Base-by-base conservation (phyloP, 83 land plant species). In the Picea mariana region DNA sequence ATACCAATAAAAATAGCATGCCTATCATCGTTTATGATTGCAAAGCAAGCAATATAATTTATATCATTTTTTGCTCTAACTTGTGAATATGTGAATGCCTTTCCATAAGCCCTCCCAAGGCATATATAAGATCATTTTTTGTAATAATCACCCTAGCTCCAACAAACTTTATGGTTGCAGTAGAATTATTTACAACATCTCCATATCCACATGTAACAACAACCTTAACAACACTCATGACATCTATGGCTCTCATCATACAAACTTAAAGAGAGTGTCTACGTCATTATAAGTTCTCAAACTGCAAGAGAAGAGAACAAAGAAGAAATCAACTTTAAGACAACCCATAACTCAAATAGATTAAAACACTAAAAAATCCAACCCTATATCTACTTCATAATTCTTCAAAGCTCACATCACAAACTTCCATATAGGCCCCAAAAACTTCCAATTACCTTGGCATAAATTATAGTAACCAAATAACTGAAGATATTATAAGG, bases 181-280 rank as follows among this genome's bases (percentile, higher is more conserved):
- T 94, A 85, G 92, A 91, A 62, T 92, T 94, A 87, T 91, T 94
- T 42, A 92, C 96, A 23, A 94, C 96, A 90, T 93, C 94, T 71
- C 96, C 96, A 66, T 89, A 93, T 0, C 96, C 94, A 63, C 87
- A 87, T 27, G 89, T 90, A 59, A 93, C 90, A 11, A 86, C 93
- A 76, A 93, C 90, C 85, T 93, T 93, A 12, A 92, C 93, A 62
- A 92, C 92, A 61, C 91, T 89, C 94, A 91, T 91, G 15, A 93
- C 91, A 85, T 93, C 96, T 23, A 92, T 91, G 40, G 94, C 94
- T 62, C 94, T 88, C 91, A 91, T 90, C 83, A 91, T 82, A 12
- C 94, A 89, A 86, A 91, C 91, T 59, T 88, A 89, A 16, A 91
- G 89, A 24, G 96, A 93, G 83, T 89, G 92, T 21, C 94, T 89